These are phyloP conservation scores for Wickerhamiella pararugosa DNA, from an alignment of 1,139 yeast species.

Conservation along the genomic window DNA sequence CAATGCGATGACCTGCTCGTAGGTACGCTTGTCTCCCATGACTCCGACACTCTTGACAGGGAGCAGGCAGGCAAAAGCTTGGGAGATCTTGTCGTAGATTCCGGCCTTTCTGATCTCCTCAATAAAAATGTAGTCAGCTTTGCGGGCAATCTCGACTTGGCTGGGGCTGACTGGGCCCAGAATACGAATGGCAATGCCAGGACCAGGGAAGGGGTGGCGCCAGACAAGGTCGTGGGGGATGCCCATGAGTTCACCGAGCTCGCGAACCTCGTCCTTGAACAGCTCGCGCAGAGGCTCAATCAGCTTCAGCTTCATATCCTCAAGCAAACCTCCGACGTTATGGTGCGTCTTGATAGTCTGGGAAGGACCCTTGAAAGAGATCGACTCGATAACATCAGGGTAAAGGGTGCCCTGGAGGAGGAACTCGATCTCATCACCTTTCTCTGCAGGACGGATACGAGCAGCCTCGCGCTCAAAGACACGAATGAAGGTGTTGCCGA, in stretches of 20 bases:
- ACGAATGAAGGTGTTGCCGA: conserved; percentile 94
- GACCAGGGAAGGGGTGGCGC: conserved; percentile 99
- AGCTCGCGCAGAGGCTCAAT: conserved; percentile 97
- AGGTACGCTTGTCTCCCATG: conserved; percentile 98
- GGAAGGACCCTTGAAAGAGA: conserved; percentile 98
- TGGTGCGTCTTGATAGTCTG: conserved; percentile 99
- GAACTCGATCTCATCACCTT: conserved; percentile 83
- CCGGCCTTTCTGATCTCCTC: conserved; percentile 93
- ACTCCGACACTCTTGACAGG: conserved; percentile 99
- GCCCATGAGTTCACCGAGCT: conserved; percentile 84
- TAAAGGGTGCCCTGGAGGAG: conserved; percentile 93
- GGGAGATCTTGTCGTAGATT: conserved; percentile 80
- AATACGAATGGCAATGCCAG: conserved; percentile 97
- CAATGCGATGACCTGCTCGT: conserved; percentile 96
- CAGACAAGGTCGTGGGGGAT: conserved; percentile 95
- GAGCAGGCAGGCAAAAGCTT: conserved; percentile 91
- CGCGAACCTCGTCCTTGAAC: conserved; percentile 97
- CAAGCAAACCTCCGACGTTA: conserved; percentile 95
- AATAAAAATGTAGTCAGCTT: conserved; percentile 90
- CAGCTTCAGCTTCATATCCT: conserved; percentile 93
- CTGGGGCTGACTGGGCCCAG: conserved; percentile 88
- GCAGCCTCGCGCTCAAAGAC: conserved; percentile 95
- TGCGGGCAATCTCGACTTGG: conserved; percentile 92
- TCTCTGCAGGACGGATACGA: conserved; percentile 64
- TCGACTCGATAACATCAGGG: conserved; percentile 97